phyloP scores from a whole-genome alignment of 1,139 yeast genomes.

The Hyphopichia fennica region DNA sequence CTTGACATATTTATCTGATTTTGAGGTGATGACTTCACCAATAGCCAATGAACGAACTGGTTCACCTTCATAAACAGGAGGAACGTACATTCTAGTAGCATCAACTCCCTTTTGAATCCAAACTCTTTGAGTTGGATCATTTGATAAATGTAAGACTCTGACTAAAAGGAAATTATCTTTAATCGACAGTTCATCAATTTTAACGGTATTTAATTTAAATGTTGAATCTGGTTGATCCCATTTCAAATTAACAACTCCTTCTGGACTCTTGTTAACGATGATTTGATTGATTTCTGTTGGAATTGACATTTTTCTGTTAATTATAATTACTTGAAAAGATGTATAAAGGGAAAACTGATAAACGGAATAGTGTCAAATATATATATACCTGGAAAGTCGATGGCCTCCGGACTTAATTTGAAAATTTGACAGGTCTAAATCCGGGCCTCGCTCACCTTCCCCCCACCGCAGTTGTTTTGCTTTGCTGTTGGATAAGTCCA shows the following conservation, averaged over 20 bases:
- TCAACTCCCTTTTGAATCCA: constrained; percentile 22
- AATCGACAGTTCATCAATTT: constrained; percentile 5
- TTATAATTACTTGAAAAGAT: too few species aligned
- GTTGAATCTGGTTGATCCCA: constrained; percentile 12
- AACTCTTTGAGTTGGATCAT: constrained; percentile 30
- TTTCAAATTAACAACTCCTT: constrained; percentile 7
- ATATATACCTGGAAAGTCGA: too few species aligned
- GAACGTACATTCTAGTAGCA: constrained; percentile 18
- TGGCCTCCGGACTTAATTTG: too few species aligned
- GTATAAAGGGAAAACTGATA: too few species aligned
- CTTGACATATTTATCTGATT: constrained; percentile 17
- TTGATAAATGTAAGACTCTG: constrained; percentile 22
- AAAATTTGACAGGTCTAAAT: too few species aligned
- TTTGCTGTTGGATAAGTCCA: too few species aligned
- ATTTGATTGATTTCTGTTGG: constrained; percentile 7
- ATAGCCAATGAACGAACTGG: constrained; percentile 18
- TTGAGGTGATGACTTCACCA: constrained; percentile 23
- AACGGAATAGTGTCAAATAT: too few species aligned
- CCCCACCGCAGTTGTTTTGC: too few species aligned
- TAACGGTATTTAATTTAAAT: constrained; percentile 8
- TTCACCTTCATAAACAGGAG: constrained; percentile 21
- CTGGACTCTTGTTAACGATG: constrained; percentile 10
- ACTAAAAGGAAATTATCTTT: constrained; percentile 19
- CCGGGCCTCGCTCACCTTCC: too few species aligned
- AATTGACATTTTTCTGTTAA: constrained; percentile 6